Percentiles rank a stretch among this genome's conserved stretches.
Conservation (phyloP, 1,284 basidiomycete genomes). For the Laetiporus sulphureus region DNA sequence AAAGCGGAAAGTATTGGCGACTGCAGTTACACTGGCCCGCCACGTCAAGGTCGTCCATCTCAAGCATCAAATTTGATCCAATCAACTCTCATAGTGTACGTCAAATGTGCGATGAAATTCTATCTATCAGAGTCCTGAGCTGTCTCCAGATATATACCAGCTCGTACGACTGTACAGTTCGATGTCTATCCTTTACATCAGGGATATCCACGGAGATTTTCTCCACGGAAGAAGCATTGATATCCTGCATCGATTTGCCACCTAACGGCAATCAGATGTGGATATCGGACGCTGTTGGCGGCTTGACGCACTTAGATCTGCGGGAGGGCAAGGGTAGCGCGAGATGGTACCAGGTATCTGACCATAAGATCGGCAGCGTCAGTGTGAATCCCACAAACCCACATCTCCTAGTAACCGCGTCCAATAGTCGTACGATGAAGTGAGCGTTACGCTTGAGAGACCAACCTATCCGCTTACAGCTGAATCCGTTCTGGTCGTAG, state of each 20-base stretch:
- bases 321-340: constrained; percentile 52
- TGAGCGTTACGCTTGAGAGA: constrained; percentile 24
- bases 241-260: constrained; percentile 60
- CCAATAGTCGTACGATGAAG: constrained; percentile 65
- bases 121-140: too few relatives aligned
- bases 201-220: constrained; percentile 64
- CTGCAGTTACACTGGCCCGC: constrained; percentile 79
- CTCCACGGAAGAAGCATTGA: constrained; percentile 49
- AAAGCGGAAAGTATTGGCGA: constrained; percentile 73
- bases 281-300: constrained; percentile 66
- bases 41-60: constrained; percentile 70
- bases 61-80: constrained; percentile 67
- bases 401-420: constrained; percentile 62
- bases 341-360: constrained; percentile 57
- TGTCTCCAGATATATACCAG: constrained; percentile 79
- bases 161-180: constrained; percentile 72
- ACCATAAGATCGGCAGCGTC: constrained; percentile 68
- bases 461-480: background rate
- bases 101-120: constrained; percentile 7
- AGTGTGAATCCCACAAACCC: constrained; percentile 70
- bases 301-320: constrained; percentile 65
- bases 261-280: constrained; percentile 70
- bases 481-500: constrained; percentile 28
- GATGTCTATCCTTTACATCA: constrained; percentile 61
- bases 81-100: constrained; percentile 62